Evolutionary conservation across 305 asterid species (phyloP), one percentile per base, ranked within the genome.

Genomic region (Fraxinus dipetala): DNA sequence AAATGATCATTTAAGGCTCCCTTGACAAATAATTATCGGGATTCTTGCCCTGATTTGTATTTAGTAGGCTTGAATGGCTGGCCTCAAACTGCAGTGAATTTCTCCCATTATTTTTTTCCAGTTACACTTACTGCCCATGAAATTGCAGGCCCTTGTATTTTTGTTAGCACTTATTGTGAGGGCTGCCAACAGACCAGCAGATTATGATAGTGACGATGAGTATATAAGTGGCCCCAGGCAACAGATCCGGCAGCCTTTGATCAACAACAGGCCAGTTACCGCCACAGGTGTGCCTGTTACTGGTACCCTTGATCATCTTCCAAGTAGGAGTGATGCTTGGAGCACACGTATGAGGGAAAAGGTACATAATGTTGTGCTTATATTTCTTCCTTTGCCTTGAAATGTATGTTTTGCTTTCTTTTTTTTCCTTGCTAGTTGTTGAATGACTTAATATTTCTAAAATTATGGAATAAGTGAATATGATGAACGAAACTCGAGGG

Each of bases 261-360:
- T 96, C 81, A 91, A 81, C 84, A 91, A 81, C 85, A 90, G 91
- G 63, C 91, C 87, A 75, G 90, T 63, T 87, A 92, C 97, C 35
- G 91, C 98, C 73, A 84, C 93, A 7, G 96, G 95, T 67, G 94
- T 79, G 80, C 93, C 98, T 80, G 95, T 85, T 83, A 79, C 92
- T 78, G 93, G 88, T 85, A 81, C 93, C 31, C 93, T 91, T 45
- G 99, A 96, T 83, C 93, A 90, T 24, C 98, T 95, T 83, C 93
- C 97, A 8, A 94, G 97, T 82, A 91, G 98, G 86, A 94, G 82
- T 38, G 99, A 96, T 85, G 98, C 99, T 78, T 96, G 99, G 99
- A 96, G 99, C 85, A 83, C 97, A 69, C 98, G 99, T 38, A 96
- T 96, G 99, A 89, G 97, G 89, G 99, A 96, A 87, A 96, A 96